phyloP scores from a whole-genome alignment of 116 monocot species.

The Zostera marina region DNA sequence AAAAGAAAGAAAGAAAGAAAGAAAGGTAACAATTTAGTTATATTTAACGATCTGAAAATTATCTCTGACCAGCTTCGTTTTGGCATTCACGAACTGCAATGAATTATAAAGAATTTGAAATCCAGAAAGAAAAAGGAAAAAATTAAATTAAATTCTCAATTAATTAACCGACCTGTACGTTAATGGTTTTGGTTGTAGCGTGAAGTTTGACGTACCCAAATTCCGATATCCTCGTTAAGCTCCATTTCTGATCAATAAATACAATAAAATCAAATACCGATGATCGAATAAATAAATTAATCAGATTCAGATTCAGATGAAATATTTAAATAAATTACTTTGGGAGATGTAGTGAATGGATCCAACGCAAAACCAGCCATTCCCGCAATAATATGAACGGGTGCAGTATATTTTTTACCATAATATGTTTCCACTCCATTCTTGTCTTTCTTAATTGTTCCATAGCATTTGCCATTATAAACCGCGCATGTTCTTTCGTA shows the following conservation, averaged over 20 bases:
- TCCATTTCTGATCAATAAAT: constrained; percentile 39
- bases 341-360: constrained; percentile 10
- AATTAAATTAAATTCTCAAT: not conserved
- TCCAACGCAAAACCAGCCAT: constrained; percentile 60
- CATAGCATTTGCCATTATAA: constrained; percentile 25
- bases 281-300: no score
- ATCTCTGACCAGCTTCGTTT: constrained; percentile 23
- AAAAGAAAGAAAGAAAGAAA: no score
- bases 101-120: no score
- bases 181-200: constrained; percentile 26
- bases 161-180: constrained; percentile 20
- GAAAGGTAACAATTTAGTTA: not conserved
- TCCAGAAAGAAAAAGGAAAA: no score
- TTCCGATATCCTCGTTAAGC: constrained; percentile 37
- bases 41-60: constrained; percentile 18
- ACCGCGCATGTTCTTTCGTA: constrained; percentile 66
- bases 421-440: constrained; percentile 40
- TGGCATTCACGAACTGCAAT: constrained; percentile 30
- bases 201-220: constrained; percentile 45
- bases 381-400: constrained; percentile 57
- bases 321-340: not conserved
- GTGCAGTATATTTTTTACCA: constrained; percentile 38
- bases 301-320: no score
- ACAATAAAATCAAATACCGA: constrained; percentile 11
- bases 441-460: constrained; percentile 29